Evolutionary conservation across 257 asterid species (phyloP).

Genomic region (Avicennia marina): DNA sequence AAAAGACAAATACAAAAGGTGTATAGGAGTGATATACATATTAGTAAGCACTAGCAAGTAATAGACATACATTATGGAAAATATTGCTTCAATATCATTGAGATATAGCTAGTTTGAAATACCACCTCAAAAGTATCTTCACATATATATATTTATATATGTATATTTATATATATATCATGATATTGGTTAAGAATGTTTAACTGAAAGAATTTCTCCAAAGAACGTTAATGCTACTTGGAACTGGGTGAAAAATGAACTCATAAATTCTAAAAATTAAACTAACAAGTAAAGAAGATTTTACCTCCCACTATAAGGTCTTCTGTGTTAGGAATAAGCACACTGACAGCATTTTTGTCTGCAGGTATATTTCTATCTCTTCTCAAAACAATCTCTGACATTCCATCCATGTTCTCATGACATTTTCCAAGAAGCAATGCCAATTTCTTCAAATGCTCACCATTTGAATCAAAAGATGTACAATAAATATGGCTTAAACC

Average conservation of each 20-base stretch:
- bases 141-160: background rate
- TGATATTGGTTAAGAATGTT: background rate
- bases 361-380: slow-evolving; percentile 64
- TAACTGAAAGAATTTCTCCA: background rate
- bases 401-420: slow-evolving; percentile 50
- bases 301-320: slow-evolving; percentile 52
- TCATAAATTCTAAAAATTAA: slow-evolving; percentile 13
- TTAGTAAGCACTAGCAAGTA: background rate
- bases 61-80: background rate
- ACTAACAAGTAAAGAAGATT: slow-evolving; percentile 10
- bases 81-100: background rate
- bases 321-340: slow-evolving; percentile 67
- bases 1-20: no score
- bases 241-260: slow-evolving; percentile 10
- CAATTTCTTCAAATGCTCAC: slow-evolving; percentile 66
- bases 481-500: slow-evolving; percentile 80
- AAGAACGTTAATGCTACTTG: background rate
- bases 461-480: slow-evolving; percentile 57
- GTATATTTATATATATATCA: no score
- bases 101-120: background rate
- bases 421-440: slow-evolving; percentile 65
- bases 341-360: slow-evolving; percentile 77
- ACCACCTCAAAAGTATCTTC: background rate
- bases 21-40: no score
- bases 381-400: slow-evolving; percentile 72